Evolutionary conservation across 768 basidiomycete species (phyloP).

Genomic region (Leucosporidium yakuticum): DNA sequence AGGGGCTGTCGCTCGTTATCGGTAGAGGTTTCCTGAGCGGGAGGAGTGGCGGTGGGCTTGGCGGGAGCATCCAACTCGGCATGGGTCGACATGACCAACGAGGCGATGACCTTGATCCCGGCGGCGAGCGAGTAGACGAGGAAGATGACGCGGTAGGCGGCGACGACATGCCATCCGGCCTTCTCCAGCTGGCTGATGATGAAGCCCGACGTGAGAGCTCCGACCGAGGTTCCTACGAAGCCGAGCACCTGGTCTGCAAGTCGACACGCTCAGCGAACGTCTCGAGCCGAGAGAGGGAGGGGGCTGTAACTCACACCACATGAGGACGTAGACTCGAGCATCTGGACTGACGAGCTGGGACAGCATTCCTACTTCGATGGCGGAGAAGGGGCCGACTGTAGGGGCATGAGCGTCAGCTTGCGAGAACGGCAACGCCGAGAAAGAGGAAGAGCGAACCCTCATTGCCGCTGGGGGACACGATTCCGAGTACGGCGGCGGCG

Average conservation of each 20-base stretch:
- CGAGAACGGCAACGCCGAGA: not conserved
- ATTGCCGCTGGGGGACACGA: slow-evolving; percentile 18
- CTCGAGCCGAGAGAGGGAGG: no score
- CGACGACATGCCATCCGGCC: not conserved
- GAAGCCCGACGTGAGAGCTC: slow-evolving; percentile 7
- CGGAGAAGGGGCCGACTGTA: slow-evolving; percentile 16
- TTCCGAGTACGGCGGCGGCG: slow-evolving; percentile 22
- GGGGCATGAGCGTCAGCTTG: slow-evolving; percentile 2
- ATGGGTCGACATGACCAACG: slow-evolving; percentile 9
- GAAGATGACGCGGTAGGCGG: slow-evolving; percentile 17
- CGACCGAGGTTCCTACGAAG: slow-evolving; percentile 16
- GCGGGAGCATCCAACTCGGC: slow-evolving; percentile 22
- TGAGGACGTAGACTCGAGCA: slow-evolving; percentile 18
- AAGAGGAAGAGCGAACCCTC: slow-evolving; percentile 5
- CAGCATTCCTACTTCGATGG: slow-evolving; percentile 22
- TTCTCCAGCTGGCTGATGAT: slow-evolving; percentile 3
- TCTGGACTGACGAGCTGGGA: slow-evolving; percentile 17
- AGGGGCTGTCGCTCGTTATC: slow-evolving; percentile 23
- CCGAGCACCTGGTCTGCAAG: slow-evolving; percentile 22
- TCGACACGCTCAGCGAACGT: not conserved
- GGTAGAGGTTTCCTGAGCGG: no score
- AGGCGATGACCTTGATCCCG: slow-evolving; percentile 8
- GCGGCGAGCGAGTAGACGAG: slow-evolving; percentile 11
- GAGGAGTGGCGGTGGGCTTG: not conserved
- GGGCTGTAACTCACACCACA: slow-evolving; percentile 10